Evolutionary conservation across 1,284 basidiomycete species (phyloP), one percentile per base, ranked within the genome.

Genomic region (Ceratorhiza oryzae-sativae): DNA sequence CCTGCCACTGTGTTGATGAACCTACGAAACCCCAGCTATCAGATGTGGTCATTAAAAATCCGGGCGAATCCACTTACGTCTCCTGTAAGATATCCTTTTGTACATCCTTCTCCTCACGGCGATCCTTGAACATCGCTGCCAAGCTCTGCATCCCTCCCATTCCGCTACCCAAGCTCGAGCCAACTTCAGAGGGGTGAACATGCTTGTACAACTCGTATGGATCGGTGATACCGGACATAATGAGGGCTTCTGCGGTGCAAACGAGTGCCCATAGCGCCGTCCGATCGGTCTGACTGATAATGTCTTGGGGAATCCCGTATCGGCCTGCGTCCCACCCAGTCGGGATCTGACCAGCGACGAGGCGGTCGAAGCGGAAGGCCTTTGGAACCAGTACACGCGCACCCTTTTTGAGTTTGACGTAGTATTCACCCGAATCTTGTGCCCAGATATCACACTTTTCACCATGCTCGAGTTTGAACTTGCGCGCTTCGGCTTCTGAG

Each of bases 11-110:
- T 97, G 82, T 97, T 97, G 85, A 97, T 97, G 86, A 97, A 97
- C 42, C 93, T 94, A 70, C 8, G 59, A 72, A 2, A 70, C 41
- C 56, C 68, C 71, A 27, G 25, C 32, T 30, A 30, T 75, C 10
- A 74, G 73, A 34, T 67, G 58, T 41, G 12, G 25, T 46, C 49
- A 15, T 10, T 36, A 68, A 55, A 2, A 56, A 27, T 58, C 62
- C 67, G 70, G 62, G 58, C 9, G 63, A 32, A 55, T 42, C 36
- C 13, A 86, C 91, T 79, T 78, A 94, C 89, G 97, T 99, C 83
- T 99, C 97, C 81, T 99, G 97, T 39, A 99, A 84, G 76, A 99
- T 92, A 79, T 99, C 97, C 79, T 97, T 98, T 82, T 99, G 97
- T 1, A 98, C 95, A 56, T 98, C 95, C 81, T 91, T 92, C 84